Conservation (phyloP, 768 basidiomycete species). For the Scleroderma bovista region DNA sequence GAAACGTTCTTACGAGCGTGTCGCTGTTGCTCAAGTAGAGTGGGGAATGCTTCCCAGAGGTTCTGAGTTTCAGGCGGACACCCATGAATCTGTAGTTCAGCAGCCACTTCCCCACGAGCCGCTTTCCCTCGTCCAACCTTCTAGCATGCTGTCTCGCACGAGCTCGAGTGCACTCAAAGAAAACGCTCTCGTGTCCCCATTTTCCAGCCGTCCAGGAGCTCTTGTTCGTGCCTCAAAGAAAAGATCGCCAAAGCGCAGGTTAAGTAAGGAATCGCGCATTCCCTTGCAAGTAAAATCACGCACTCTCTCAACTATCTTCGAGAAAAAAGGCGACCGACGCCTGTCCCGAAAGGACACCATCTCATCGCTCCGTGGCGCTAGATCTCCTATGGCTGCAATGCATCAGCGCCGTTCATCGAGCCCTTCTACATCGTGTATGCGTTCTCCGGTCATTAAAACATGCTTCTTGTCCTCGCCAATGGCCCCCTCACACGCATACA, state of each 20-base stretch:
- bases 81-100: conserved; percentile 16
- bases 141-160: conserved; percentile 32
- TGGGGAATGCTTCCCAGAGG: neutral
- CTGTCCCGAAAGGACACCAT: conserved; percentile 14
- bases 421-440: conserved; percentile 26
- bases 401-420: conserved; percentile 16
- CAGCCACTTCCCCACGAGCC: conserved; percentile 24
- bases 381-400: conserved; percentile 9
- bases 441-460: conserved; percentile 8
- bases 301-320: conserved; percentile 30
- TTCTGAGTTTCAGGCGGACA: conserved; percentile 18
- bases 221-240: conserved; percentile 31
- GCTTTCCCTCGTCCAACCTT: conserved; percentile 39
- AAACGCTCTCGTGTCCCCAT: conserved; percentile 43
- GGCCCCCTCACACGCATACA: neutral
- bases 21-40: conserved; percentile 6
- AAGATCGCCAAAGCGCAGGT: conserved; percentile 7
- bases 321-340: conserved; percentile 12
- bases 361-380: neutral
- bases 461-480: conserved; percentile 13
- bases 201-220: conserved; percentile 41
- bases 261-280: conserved; percentile 12
- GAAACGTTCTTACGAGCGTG: conserved; percentile 19
- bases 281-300: conserved; percentile 32
- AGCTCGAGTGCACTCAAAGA: conserved; percentile 39